phyloP scores from a whole-genome alignment of 75 land plant species.

The Pinus albicaulis region DNA sequence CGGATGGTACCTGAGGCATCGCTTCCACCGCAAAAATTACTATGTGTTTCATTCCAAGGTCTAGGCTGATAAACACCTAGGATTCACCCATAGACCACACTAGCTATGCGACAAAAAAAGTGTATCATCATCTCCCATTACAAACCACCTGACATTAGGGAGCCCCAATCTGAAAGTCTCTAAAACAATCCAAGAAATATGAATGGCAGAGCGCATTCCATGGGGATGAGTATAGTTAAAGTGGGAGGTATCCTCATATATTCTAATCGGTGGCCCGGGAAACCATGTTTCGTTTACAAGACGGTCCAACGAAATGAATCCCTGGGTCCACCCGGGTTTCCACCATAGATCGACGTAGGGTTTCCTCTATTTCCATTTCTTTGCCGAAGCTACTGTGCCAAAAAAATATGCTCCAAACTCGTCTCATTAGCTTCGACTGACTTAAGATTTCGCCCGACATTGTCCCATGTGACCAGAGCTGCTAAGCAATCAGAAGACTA shows the following conservation, averaged over 20 bases:
- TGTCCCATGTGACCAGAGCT: not conserved
- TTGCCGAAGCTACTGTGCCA: slow-evolving; percentile 41
- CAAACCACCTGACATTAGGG: slow-evolving; percentile 54
- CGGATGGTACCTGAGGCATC: too few species aligned
- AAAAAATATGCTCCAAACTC: slow-evolving; percentile 38
- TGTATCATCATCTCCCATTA: slow-evolving; percentile 65
- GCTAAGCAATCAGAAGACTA: not conserved
- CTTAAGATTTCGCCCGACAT: not conserved
- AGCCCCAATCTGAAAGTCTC: slow-evolving; percentile 46
- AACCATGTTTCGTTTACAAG: slow-evolving; percentile 17
- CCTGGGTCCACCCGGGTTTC: slow-evolving; percentile 41
- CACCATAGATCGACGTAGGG: slow-evolving; percentile 42
- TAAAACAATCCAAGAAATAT: slow-evolving; percentile 62
- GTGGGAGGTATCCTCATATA: slow-evolving; percentile 45
- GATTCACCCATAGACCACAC: too few species aligned
- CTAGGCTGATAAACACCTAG: too few species aligned
- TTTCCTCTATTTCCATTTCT: slow-evolving; percentile 28
- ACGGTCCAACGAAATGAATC: slow-evolving; percentile 75
- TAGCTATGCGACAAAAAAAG: slow-evolving; percentile 25
- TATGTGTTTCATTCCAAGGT: too few species aligned
- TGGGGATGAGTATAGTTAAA: slow-evolving; percentile 43
- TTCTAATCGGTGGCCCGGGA: slow-evolving; percentile 24
- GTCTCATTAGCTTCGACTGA: not conserved
- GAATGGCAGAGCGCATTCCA: slow-evolving; percentile 56
- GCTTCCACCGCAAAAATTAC: too few species aligned